Conservation (phyloP, 2,329 filamentous ascomycete species). For the Fusarium pininemorale region DNA sequence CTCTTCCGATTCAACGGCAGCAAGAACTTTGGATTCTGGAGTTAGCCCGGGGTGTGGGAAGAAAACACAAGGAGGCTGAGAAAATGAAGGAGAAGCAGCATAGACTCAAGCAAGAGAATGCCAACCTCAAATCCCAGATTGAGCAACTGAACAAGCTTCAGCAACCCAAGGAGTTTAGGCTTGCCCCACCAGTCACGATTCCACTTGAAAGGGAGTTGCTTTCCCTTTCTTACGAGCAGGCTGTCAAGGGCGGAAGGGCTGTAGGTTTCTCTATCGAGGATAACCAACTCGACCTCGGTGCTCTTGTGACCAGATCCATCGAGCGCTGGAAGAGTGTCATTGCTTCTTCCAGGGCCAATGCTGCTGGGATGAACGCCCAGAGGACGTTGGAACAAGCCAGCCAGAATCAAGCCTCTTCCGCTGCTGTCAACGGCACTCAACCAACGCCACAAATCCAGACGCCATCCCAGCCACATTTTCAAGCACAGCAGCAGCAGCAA, state of each 20-base stretch:
- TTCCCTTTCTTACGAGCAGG: conserved; percentile 57
- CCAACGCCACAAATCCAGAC: conserved; percentile 34
- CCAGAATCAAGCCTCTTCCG: conserved; percentile 29
- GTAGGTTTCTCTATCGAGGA: conserved; percentile 62
- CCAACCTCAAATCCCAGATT: conserved; percentile 65
- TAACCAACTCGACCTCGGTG: conserved; percentile 61
- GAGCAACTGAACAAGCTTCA: conserved; percentile 67
- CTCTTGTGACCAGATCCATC: conserved; percentile 63
- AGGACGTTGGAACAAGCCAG: conserved; percentile 54
- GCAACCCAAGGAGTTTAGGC: conserved; percentile 67
- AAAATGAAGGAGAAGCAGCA: conserved; percentile 61
- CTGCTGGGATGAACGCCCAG: conserved; percentile 60
- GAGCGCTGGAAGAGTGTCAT: conserved; percentile 71
- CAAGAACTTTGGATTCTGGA: conserved; percentile 70
- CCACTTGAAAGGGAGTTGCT: conserved; percentile 61
- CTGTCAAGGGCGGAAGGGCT: conserved; percentile 50
- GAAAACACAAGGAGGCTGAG: conserved; percentile 64
- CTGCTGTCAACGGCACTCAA: conserved; percentile 36
- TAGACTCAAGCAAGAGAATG: conserved; percentile 64
- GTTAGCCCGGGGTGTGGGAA: conserved; percentile 66
- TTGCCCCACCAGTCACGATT: conserved; percentile 61
- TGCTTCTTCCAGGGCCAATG: conserved; percentile 56
- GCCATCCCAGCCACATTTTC: conserved; percentile 28
- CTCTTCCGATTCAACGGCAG: conserved; percentile 64
- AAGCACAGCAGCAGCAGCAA: conserved; percentile 30